Evolutionary conservation across 108 stramenopile genomes (phyloP), one percentile per base, ranked within the genome.

Genomic region (Stephanodiscus minutulus): DNA sequence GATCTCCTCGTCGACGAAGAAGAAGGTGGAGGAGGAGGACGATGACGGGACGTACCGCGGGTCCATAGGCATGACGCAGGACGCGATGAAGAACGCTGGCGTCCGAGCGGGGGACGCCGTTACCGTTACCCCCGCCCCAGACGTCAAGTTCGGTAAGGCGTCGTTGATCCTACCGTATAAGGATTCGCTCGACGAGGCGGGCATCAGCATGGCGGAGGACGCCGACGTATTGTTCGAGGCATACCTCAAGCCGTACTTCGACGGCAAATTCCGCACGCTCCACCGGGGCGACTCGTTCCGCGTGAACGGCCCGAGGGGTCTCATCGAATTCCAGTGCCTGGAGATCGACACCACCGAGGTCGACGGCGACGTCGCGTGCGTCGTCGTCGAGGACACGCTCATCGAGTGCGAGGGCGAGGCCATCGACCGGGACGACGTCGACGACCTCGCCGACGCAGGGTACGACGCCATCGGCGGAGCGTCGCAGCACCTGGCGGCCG

Each of bases 391-490:
- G 65, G 94, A 92, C 62, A 93, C 92, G 5, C 72, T 87, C 9
- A 88, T 97, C 68, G 89, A 90, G 54, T 91, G 85, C 58, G 91
- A 90, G 13, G 91, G 91, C 33, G 93, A 95, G 36, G 82, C 90
- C 1, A 60, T 92, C 46, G 86, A 94, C 50, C 70, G 92, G 1
- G 90, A 92, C 48, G 89, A 91, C 17, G 68, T 72, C 20, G 88
- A 90, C 67, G 94, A 98, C 79, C 82, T 97, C 60, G 98, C 97
- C 44, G 91, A 96, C 68, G 96, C 97, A 50, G 92, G 93, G 61
- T 99, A 98, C 85, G 96, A 97, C 68, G 91, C 96, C 61, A 96
- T 99, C 36, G 99, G 98, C 39, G 98, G 99, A 56, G 90, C 97
- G n/a, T 86, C 88, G 72, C 92, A 94, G 47, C 97, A 97, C 54